Base-by-base conservation (phyloP, 73 alveolate species). In the Effrenium voratum region DNA sequence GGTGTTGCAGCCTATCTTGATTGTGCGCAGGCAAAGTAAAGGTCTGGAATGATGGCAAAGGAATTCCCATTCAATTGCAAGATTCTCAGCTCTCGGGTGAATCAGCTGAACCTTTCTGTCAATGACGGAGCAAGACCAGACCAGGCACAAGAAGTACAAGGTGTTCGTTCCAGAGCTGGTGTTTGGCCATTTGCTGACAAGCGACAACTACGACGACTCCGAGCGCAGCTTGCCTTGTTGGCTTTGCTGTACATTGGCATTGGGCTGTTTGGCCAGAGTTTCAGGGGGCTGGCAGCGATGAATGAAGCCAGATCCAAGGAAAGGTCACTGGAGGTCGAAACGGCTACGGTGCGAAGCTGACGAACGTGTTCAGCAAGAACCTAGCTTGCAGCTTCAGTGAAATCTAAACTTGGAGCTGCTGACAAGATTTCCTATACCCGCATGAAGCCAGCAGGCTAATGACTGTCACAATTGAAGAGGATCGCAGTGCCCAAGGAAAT, bases 291-390 rank as follows among this genome's bases (percentile, higher is more conserved):
- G 28, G 8, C 72, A 5, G 32, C 19, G 34, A 57, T 13, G 72
- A 26, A 57, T n/a, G n/a, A n/a, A n/a, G n/a, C 26, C 12, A 13
- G 34, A 34, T 50, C 79, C 46, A 8, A 85, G 93, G 93, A 44
- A 88, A 88, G 50, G 95, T 88, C 30, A 88, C 95, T 3, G 95
- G 95, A 66, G 95, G 95, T 45, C 95, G 95, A 72, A 88, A 88
- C 72, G 95, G 95, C 41, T 99, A 90, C 98, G 99, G 99, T 19
- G 99, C 99, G 24, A 99, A 99, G 98, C 99, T 99, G 52, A 99
- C 99, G 13, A 99, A 99, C 99, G 99, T 99, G 32, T 99, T 99
- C 94, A 99, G 99, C 93, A 99, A 98, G 88, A 98, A 99, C 96
- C 99, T 99, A 90, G 99, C 95, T 43, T 99, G 99, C 59, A 99